Percentiles rank a stretch among this genome's conserved stretches.
Conservation (phyloP, 1,284 basidiomycete genomes). For the Ganoderma meredithae region DNA sequence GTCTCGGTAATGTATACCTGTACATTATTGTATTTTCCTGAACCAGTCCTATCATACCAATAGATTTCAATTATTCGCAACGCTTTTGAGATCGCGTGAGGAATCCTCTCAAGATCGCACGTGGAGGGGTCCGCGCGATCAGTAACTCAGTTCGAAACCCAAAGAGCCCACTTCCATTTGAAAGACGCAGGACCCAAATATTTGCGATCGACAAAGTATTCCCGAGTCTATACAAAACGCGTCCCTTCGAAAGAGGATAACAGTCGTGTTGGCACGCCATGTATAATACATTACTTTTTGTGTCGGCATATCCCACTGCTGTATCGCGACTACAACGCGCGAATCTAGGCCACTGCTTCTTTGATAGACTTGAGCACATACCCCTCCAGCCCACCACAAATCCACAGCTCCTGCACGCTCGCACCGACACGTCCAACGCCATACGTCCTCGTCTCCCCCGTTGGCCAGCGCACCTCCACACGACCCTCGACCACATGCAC, state of each 20-base stretch:
- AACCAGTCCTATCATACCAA: neutral
- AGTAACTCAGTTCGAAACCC: too few species aligned
- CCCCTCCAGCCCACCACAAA: constrained; percentile 83
- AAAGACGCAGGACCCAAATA: too few species aligned
- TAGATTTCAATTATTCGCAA: neutral
- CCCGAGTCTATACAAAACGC: neutral
- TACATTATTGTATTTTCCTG: neutral
- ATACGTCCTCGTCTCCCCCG: constrained; percentile 65
- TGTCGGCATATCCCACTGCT: neutral
- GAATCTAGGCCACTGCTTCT: constrained; percentile 17
- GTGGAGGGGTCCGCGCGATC: too few species aligned
- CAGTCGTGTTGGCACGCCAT: neutral
- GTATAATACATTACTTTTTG: neutral
- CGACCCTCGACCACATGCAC: constrained; percentile 77
- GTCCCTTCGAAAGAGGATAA: neutral
- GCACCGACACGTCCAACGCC: constrained; percentile 79
- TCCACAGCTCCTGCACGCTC: constrained; percentile 94
- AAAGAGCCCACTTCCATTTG: too few species aligned
- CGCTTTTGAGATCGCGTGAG: too few species aligned
- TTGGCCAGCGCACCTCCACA: constrained; percentile 58
- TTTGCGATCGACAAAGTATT: too few species aligned
- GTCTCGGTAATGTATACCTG: neutral
- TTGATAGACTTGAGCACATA: constrained; percentile 77
- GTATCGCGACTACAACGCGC: neutral
- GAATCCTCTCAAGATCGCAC: too few species aligned